Evolutionary conservation across 192 early-diverging fungal species (phyloP).

Genomic region (Obelidium mucronatum): DNA sequence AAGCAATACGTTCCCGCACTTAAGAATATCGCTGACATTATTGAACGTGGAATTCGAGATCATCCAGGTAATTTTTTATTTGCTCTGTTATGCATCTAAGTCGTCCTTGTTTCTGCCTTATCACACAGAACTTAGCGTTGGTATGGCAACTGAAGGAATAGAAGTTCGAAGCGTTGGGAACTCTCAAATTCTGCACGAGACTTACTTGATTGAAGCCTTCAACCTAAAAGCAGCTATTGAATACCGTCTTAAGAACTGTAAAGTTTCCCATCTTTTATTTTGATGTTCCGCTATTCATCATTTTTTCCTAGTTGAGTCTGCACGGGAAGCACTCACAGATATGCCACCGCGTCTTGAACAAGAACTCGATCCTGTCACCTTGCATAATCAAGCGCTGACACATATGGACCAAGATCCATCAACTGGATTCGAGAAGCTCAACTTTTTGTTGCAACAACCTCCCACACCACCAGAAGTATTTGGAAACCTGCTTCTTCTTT

Average conservation of each 20-base stretch:
- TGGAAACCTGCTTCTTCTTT: slow-evolving; percentile 66
- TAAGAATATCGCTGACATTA: slow-evolving; percentile 69
- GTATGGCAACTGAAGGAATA: slow-evolving; percentile 72
- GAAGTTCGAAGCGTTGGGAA: slow-evolving; percentile 70
- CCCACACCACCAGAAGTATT: slow-evolving; percentile 69
- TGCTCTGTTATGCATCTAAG: neutral
- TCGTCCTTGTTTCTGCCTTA: slow-evolving; percentile 33
- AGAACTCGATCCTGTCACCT: slow-evolving; percentile 69
- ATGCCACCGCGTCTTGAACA: slow-evolving; percentile 71
- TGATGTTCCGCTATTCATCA: neutral
- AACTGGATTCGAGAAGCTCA: slow-evolving; percentile 67
- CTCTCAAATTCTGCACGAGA: slow-evolving; percentile 66
- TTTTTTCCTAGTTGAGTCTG: slow-evolving; percentile 55
- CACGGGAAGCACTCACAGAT: slow-evolving; percentile 67
- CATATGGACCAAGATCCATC: slow-evolving; percentile 70
- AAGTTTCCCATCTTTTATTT: neutral
- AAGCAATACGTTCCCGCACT: slow-evolving; percentile 64
- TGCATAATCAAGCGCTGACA: slow-evolving; percentile 68
- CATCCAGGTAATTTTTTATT: slow-evolving; percentile 58
- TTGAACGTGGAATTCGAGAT: slow-evolving; percentile 66
- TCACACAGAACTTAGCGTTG: slow-evolving; percentile 61
- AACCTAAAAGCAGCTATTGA: slow-evolving; percentile 74
- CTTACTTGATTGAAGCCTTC: slow-evolving; percentile 68
- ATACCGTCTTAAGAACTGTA: slow-evolving; percentile 69
- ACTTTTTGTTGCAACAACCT: slow-evolving; percentile 62